Conservation (phyloP, 1,284 basidiomycete genomes). For the Anthracocystis panici-leucophaei region DNA sequence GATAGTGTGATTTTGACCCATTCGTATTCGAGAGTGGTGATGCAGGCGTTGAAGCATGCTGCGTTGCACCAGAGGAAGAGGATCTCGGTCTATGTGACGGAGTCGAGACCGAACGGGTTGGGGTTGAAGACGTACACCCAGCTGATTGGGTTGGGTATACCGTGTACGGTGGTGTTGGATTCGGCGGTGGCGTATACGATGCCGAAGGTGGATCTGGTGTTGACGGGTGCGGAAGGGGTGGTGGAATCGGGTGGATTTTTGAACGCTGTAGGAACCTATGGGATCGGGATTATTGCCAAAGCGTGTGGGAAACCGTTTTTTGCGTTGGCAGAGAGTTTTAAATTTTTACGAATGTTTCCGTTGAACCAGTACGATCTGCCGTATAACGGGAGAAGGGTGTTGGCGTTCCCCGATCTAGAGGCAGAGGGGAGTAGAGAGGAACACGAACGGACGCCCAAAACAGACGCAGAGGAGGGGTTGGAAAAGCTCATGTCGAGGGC, state of each 20-base stretch:
- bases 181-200: constrained; percentile 97
- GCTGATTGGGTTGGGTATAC: constrained; percentile 80
- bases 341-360: constrained; percentile 96
- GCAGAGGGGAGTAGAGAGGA: too few relatives aligned
- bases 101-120: constrained; percentile 86
- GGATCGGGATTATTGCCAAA: constrained; percentile 95
- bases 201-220: constrained; percentile 92
- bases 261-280: constrained; percentile 88
- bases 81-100: constrained; percentile 96
- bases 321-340: constrained; percentile 93
- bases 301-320: constrained; percentile 95
- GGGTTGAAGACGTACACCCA: constrained; percentile 62
- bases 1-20: constrained; percentile 92
- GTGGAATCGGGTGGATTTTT: constrained; percentile 80
- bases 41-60: constrained; percentile 84
- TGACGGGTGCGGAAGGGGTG: constrained; percentile 96
- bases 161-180: constrained; percentile 93
- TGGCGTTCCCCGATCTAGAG: constrained; percentile 50
- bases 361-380: constrained; percentile 96
- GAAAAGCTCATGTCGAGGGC: constrained; percentile 48
- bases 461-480: background rate
- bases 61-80: constrained; percentile 83
- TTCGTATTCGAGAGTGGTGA: constrained; percentile 94
- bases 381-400: constrained; percentile 17
- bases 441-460: constrained; percentile 12